These are phyloP conservation scores for Phytophthora sp. DNA, from an alignment of 352 stramenopile genomes.

Conservation along the genomic window DNA sequence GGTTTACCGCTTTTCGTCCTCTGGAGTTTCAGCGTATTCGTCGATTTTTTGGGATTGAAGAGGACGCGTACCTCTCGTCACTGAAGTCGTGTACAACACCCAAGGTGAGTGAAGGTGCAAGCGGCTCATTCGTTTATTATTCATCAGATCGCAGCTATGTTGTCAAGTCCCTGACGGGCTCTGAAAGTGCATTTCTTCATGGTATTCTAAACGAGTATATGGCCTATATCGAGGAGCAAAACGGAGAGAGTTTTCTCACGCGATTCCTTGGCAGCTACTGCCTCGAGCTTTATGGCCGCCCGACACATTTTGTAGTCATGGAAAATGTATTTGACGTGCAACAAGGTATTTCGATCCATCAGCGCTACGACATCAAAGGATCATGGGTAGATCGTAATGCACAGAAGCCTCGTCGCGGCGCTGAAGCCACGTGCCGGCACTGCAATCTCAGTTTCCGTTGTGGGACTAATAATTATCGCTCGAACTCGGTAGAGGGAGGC, in stretches of 20 bases:
- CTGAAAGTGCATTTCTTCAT: slow-evolving; percentile 71
- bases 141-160: slow-evolving; percentile 79
- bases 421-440: slow-evolving; percentile 70
- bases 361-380: slow-evolving; percentile 90
- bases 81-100: slow-evolving; percentile 72
- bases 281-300: slow-evolving; percentile 76
- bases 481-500: slow-evolving; percentile 12
- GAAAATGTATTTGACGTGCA: slow-evolving; percentile 89
- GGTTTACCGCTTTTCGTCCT: slow-evolving; percentile 71
- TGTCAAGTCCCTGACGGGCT: slow-evolving; percentile 73
- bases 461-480: slow-evolving; percentile 30
- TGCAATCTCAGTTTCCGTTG: slow-evolving; percentile 76
- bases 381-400: slow-evolving; percentile 84
- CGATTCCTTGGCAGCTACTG: slow-evolving; percentile 87
- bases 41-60: slow-evolving; percentile 58
- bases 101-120: slow-evolving; percentile 81
- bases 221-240: slow-evolving; percentile 53
- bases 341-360: slow-evolving; percentile 75
- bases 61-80: slow-evolving; percentile 58
- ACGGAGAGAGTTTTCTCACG: slow-evolving; percentile 73
- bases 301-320: slow-evolving; percentile 88
- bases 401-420: slow-evolving; percentile 56
- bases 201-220: slow-evolving; percentile 73
- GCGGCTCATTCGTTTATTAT: slow-evolving; percentile 86
- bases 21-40: slow-evolving; percentile 60